Percentiles rank a stretch among this genome's conserved stretches.
phyloP scores from a whole-genome alignment of 73 alveolate genomes.

The Tetrahymena thermophila region DNA sequence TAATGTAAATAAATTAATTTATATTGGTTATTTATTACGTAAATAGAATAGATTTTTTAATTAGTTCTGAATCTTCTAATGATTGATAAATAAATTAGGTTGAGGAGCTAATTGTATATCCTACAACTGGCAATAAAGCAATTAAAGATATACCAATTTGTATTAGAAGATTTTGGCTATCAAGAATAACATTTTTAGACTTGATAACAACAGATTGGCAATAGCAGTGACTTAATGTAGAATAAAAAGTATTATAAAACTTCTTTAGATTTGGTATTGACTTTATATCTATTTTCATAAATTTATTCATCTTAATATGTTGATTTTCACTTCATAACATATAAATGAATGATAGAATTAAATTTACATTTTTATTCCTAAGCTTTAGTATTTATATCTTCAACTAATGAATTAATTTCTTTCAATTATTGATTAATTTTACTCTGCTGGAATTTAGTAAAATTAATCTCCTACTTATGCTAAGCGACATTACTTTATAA shows the following conservation, averaged over 20 bases:
- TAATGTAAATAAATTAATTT: not conserved
- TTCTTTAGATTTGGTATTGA: not conserved
- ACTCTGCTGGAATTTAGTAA: not conserved
- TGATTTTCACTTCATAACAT: not conserved
- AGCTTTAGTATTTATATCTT: not conserved
- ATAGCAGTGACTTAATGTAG: not conserved
- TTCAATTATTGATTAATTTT: not conserved
- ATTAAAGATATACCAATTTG: not conserved
- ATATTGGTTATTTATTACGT: not conserved
- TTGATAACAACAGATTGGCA: not conserved
- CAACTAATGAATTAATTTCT: not conserved
- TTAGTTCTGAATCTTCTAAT: not conserved
- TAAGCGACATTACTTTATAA: not conserved
- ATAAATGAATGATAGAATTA: not conserved
- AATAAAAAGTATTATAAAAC: not conserved
- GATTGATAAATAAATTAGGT: not conserved
- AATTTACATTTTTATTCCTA: not conserved
- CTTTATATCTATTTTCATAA: not conserved
- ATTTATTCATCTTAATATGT: not conserved
- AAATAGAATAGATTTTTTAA: not conserved
- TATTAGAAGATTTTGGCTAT: not conserved
- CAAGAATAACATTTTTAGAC: not conserved
- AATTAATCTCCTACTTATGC: not conserved
- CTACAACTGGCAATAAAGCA: not conserved
- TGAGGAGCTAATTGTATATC: not conserved